Evolutionary conservation across 2,329 filamentous ascomycete species (phyloP).

Genomic region (Didymella sp.): DNA sequence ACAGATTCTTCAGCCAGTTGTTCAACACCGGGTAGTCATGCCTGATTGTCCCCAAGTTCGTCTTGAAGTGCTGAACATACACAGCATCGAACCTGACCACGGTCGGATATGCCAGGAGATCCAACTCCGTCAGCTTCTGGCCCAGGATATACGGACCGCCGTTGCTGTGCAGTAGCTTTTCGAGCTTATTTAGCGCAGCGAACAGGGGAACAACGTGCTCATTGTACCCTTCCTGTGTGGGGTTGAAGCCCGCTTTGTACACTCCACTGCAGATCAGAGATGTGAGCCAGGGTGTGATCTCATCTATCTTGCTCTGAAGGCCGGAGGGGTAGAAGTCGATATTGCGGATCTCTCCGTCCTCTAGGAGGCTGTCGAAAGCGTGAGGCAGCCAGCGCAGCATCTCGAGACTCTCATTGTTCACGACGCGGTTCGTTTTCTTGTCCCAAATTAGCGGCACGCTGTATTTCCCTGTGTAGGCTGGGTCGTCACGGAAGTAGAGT

Average conservation of each 20-base stretch:
- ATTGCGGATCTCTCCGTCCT: slow-evolving; percentile 46
- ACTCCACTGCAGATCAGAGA: slow-evolving; percentile 65
- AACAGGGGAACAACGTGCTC: slow-evolving; percentile 63
- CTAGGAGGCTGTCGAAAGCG: slow-evolving; percentile 61
- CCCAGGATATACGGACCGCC: slow-evolving; percentile 66
- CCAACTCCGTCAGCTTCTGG: slow-evolving; percentile 63
- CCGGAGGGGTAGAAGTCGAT: slow-evolving; percentile 62
- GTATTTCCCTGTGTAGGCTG: slow-evolving; percentile 66
- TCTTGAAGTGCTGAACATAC: slow-evolving; percentile 73
- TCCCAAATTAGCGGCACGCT: slow-evolving; percentile 70
- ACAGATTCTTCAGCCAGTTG: slow-evolving; percentile 67
- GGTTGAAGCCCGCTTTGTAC: slow-evolving; percentile 68
- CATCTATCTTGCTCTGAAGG: slow-evolving; percentile 60
- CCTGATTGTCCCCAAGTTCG: slow-evolving; percentile 67
- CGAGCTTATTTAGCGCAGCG: slow-evolving; percentile 65
- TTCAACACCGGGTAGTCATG: slow-evolving; percentile 67
- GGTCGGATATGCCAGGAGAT: slow-evolving; percentile 64
- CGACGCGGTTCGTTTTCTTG: slow-evolving; percentile 61
- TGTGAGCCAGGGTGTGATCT: slow-evolving; percentile 61
- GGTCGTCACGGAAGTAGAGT: slow-evolving; percentile 67
- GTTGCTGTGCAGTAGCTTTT: slow-evolving; percentile 56
- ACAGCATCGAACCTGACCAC: slow-evolving; percentile 66
- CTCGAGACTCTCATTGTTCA: slow-evolving; percentile 68
- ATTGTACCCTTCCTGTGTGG: slow-evolving; percentile 63
- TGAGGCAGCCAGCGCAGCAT: slow-evolving; percentile 65